Evolutionary conservation across 192 early-diverging fungal species (phyloP).

Genomic region (Spizellomyces sp.): DNA sequence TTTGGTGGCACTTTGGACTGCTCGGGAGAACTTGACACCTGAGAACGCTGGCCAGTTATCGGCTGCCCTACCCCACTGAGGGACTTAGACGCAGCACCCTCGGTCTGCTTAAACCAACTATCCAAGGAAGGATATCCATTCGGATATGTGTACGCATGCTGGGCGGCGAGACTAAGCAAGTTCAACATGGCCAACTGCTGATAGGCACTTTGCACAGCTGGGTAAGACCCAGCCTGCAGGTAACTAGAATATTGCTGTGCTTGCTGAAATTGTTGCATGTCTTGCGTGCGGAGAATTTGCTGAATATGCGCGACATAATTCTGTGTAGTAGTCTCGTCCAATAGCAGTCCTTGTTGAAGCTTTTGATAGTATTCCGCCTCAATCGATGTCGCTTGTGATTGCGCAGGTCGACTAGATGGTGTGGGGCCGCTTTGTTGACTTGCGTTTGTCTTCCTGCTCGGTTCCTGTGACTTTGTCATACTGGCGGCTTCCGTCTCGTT

Average conservation of each 20-base stretch:
- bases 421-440: background rate
- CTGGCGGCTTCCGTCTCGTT: too few relatives aligned
- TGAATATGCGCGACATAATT: slow-evolving; percentile 9
- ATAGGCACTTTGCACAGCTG: slow-evolving; percentile 16
- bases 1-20: background rate
- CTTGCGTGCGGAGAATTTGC: slow-evolving; percentile 13
- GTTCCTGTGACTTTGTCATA: too few relatives aligned
- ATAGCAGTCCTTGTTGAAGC: slow-evolving; percentile 9
- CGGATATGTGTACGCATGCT: slow-evolving; percentile 22
- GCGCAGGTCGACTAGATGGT: background rate
- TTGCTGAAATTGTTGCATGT: slow-evolving; percentile 5
- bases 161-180: slow-evolving; percentile 19
- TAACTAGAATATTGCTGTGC: background rate
- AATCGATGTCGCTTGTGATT: background rate
- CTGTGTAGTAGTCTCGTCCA: slow-evolving; percentile 10
- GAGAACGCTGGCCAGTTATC: background rate
- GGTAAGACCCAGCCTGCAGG: background rate
- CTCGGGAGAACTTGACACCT: background rate
- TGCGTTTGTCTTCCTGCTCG: too few relatives aligned
- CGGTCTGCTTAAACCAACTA: background rate
- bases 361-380: slow-evolving; percentile 17
- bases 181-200: slow-evolving; percentile 28
- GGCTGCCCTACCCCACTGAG: background rate
- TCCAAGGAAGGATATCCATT: background rate
- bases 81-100: background rate